These are phyloP conservation scores for Citrus medica DNA, from an alignment of 345 rosid species.

Conservation along the genomic window DNA sequence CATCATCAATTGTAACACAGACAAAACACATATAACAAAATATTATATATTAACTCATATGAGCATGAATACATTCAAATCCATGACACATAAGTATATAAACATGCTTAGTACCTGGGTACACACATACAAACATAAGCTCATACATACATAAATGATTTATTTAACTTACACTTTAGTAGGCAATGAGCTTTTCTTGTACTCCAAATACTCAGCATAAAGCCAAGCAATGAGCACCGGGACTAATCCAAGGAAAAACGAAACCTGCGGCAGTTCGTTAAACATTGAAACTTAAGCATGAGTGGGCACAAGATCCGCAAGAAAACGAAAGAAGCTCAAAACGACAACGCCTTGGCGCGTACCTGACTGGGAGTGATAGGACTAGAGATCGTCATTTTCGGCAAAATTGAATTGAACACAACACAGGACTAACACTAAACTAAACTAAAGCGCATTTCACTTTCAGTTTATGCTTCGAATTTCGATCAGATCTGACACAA, in stretches of 20 bases:
- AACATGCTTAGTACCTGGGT: neutral
- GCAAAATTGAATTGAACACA: neutral
- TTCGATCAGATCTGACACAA: slow-evolving; percentile 28
- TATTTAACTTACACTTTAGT: slow-evolving; percentile 60
- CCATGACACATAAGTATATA: neutral
- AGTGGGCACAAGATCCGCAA: slow-evolving; percentile 6
- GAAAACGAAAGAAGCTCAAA: neutral
- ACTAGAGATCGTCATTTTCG: slow-evolving; percentile 41
- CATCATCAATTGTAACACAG: neutral
- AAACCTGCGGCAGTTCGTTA: slow-evolving; percentile 48
- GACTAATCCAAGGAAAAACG: slow-evolving; percentile 68
- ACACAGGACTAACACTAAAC: neutral
- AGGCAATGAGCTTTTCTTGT: slow-evolving; percentile 38
- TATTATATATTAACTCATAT: neutral
- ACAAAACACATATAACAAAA: neutral
- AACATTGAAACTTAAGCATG: neutral
- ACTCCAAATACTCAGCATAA: slow-evolving; percentile 76
- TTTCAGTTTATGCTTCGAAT: neutral
- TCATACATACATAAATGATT: neutral
- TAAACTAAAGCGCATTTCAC: neutral
- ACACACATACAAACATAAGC: neutral
- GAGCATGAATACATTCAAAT: neutral
- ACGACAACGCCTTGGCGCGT: slow-evolving; percentile 20
- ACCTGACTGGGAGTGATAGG: slow-evolving; percentile 83
- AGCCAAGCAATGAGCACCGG: slow-evolving; percentile 74